Evolutionary conservation across 176 grass and related monocot genomes (phyloP).

Genomic region (Cenchrus americanus): DNA sequence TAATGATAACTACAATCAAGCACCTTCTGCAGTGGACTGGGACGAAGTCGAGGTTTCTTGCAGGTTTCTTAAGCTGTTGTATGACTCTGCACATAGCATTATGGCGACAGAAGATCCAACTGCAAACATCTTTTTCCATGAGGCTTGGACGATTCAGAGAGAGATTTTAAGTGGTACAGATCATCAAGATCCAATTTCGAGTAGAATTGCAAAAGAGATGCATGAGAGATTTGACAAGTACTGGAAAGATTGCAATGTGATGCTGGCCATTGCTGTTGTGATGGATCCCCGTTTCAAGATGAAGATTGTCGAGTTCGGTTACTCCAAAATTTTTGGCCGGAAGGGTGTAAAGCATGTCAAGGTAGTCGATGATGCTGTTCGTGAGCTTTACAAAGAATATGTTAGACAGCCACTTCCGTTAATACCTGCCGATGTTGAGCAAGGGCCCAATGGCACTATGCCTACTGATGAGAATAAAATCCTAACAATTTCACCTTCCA

Average conservation of each 20-base stretch:
- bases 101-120: conserved; percentile 38
- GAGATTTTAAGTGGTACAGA: conserved; percentile 28
- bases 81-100: conserved; percentile 47
- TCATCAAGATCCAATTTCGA: conserved; percentile 35
- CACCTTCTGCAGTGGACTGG: conserved; percentile 58
- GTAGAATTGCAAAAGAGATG: conserved; percentile 45
- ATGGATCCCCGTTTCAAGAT: conserved; percentile 69
- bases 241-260: conserved; percentile 66
- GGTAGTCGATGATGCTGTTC: conserved; percentile 44
- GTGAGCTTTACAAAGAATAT: conserved; percentile 55
- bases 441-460: not conserved
- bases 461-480: not conserved
- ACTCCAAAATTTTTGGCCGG: conserved; percentile 50
- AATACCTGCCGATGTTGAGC: conserved; percentile 28
- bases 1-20: conserved; percentile 48
- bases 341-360: conserved; percentile 47
- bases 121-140: conserved; percentile 61
- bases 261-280: conserved; percentile 55
- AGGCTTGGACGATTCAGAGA: conserved; percentile 53
- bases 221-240: conserved; percentile 55
- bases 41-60: conserved; percentile 55
- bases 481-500: conserved; percentile 6
- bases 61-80: conserved; percentile 51
- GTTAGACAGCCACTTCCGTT: conserved; percentile 35
- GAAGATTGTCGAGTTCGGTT: conserved; percentile 59